These are phyloP conservation scores for Pestalotiopsis sp. DNA, from an alignment of 2,329 filamentous ascomycete genomes.

Conservation along the genomic window DNA sequence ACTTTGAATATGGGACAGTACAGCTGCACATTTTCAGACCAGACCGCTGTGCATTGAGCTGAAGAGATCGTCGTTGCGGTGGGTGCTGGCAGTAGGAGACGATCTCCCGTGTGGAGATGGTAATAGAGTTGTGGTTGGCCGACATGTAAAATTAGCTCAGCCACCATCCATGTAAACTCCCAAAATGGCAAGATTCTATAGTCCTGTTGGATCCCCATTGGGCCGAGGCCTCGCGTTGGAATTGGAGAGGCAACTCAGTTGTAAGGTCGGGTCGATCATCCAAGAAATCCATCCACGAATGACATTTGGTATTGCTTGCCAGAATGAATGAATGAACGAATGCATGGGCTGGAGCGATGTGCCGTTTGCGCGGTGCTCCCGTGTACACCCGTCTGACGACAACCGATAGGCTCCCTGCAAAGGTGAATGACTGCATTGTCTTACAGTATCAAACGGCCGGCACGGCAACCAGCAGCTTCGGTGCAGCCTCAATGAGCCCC, in stretches of 20 bases:
- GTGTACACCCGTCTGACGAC: neutral
- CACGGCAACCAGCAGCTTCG: neutral
- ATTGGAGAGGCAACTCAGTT: neutral
- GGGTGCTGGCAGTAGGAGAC: too few species aligned
- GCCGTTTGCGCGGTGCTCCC: neutral
- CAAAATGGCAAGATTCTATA: neutral
- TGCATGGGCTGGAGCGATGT: neutral
- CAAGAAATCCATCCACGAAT: neutral
- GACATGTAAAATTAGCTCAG: neutral
- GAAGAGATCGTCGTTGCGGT: too few species aligned
- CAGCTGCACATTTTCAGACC: too few species aligned
- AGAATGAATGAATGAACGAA: neutral
- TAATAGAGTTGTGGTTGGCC: too few species aligned
- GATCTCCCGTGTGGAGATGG: too few species aligned
- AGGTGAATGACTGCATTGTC: neutral
- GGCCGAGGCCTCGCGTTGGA: neutral
- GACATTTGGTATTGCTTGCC: neutral
- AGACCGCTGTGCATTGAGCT: too few species aligned
- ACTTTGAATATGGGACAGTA: too few species aligned
- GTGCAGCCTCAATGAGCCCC: neutral
- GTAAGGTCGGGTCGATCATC: neutral
- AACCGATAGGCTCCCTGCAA: neutral
- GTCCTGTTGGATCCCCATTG: neutral
- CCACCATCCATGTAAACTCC: neutral
- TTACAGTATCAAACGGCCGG: neutral